Evolutionary conservation across 805 yeast species (phyloP), one percentile per base, ranked within the genome.

Genomic region (Brettanomyces naardenensis): DNA sequence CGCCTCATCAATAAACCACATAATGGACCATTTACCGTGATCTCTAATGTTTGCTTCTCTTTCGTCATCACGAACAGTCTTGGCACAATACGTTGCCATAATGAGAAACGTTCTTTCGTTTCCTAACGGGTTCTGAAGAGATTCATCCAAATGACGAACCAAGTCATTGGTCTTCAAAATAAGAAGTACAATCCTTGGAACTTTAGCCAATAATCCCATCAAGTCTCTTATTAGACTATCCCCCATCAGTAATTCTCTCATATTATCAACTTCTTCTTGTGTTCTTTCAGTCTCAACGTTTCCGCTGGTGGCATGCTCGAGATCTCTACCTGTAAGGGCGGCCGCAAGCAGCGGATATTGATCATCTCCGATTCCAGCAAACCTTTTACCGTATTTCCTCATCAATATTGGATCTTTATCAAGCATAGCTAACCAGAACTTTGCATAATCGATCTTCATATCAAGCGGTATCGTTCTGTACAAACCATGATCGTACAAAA

Each of bases 321-420:
- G 84, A 49, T 89, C 94, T 41, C 99, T 68, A 1, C 98, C 99
- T 0, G 98, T 92, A 31, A 92, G 79, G 2, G 97, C 97, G 1
- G 95, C 88, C 1, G 94, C 84, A 54, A 92, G 82, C 10, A 92
- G 65, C 18, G 83, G 81, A 61, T 89, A 87, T 51, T 86, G 84
- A 6, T 78, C 79, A 21, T 82, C 90, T 27, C 64, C 62, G 25
- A 92, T 78, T 17, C 83, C 78, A 2, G 97, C 95, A 60, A 92
- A 80, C 48, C 65, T 70, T 36, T 74, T 71, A 18, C 96, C 94
- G 55, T 87, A 85, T 32, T 65, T 47, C 41, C 72, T 69, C 95
- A 92, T 86, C 13, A 64, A 63, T 2, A 65, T 70, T 10, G 70
- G 69, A 54, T 89, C 76, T 29, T 73, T 72, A 47, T 87, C 90